Percentiles rank a stretch among this genome's conserved stretches.
These are phyloP conservation scores for Mortierella alpina DNA, from an alignment of 192 early-diverging fungal species.

Conservation along the genomic window DNA sequence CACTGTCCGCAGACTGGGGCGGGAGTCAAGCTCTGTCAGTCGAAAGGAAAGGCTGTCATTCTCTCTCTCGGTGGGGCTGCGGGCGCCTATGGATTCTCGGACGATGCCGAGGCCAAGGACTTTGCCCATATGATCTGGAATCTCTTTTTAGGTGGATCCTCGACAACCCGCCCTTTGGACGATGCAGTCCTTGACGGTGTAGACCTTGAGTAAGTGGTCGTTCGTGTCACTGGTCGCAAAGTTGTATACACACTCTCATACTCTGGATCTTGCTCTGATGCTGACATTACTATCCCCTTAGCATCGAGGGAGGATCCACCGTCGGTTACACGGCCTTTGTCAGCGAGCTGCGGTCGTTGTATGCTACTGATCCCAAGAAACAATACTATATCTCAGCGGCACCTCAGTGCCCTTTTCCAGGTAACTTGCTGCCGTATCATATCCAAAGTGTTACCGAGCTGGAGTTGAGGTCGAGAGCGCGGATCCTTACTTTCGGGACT, in stretches of 20 bases:
- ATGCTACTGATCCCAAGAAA: slow-evolving; percentile 55
- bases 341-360: slow-evolving; percentile 62
- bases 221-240: background rate
- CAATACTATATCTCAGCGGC: slow-evolving; percentile 73
- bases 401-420: slow-evolving; percentile 80
- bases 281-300: slow-evolving; percentile 10
- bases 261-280: background rate
- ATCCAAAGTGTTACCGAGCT: background rate
- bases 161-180: slow-evolving; percentile 73
- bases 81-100: slow-evolving; percentile 70
- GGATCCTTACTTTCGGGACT: background rate
- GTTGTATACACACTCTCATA: background rate
- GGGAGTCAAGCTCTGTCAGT: slow-evolving; percentile 79
- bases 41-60: slow-evolving; percentile 76
- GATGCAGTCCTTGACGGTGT: slow-evolving; percentile 77
- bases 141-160: slow-evolving; percentile 76
- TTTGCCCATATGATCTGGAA: slow-evolving; percentile 83
- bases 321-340: slow-evolving; percentile 72
- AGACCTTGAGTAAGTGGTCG: slow-evolving; percentile 55
- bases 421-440: slow-evolving; percentile 3
- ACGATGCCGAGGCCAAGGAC: slow-evolving; percentile 62
- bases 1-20: slow-evolving; percentile 75
- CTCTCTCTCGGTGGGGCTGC: slow-evolving; percentile 79
- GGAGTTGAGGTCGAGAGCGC: background rate
- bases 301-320: slow-evolving; percentile 73